A percentile compares a stretch with the other conserved stretches of the same genome.
Evolutionary conservation across 2,329 filamentous ascomycete species (phyloP).

Genomic region (Dothistroma septosporum): DNA sequence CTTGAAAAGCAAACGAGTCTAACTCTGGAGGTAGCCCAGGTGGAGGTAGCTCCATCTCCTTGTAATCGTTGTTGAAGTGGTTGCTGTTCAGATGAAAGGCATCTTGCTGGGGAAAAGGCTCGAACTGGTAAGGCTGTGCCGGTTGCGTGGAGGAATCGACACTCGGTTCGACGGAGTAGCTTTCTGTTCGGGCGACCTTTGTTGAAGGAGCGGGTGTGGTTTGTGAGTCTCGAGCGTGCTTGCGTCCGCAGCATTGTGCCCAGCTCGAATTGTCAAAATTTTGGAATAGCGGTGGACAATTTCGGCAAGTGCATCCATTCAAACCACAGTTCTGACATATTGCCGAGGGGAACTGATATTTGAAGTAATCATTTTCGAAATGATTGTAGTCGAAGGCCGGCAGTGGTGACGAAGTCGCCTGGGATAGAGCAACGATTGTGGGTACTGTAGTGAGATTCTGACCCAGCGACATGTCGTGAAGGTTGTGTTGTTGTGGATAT

Average conservation of each 20-base stretch:
- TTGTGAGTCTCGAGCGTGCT: constrained; percentile 30
- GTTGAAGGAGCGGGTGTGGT: constrained; percentile 17
- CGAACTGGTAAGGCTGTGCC: background rate
- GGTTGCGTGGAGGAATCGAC: constrained; percentile 8
- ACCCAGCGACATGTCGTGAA: constrained; percentile 7
- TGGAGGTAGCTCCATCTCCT: constrained; percentile 9
- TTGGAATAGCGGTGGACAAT: constrained; percentile 34
- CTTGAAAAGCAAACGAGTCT: constrained; percentile 11
- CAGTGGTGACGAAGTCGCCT: constrained; percentile 8
- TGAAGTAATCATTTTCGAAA: constrained; percentile 27
- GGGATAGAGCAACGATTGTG: constrained; percentile 6
- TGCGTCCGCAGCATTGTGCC: constrained; percentile 34
- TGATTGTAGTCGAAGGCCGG: constrained; percentile 28
- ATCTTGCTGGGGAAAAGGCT: background rate
- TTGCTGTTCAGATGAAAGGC: constrained; percentile 4
- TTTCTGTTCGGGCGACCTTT: constrained; percentile 17
- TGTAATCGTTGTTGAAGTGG: constrained; percentile 4
- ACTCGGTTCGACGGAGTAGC: constrained; percentile 7
- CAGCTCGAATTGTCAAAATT: constrained; percentile 30
- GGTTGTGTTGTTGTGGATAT: constrained; percentile 9
- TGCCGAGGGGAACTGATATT: constrained; percentile 31
- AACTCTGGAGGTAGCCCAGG: constrained; percentile 5
- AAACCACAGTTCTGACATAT: constrained; percentile 36
- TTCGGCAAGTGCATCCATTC: constrained; percentile 33
- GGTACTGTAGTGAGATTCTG: constrained; percentile 5